A percentile compares a stretch with the other conserved stretches of the same genome.
Conservation (phyloP, 2,329 filamentous ascomycete genomes). For the Zymoseptoria crescenta region DNA sequence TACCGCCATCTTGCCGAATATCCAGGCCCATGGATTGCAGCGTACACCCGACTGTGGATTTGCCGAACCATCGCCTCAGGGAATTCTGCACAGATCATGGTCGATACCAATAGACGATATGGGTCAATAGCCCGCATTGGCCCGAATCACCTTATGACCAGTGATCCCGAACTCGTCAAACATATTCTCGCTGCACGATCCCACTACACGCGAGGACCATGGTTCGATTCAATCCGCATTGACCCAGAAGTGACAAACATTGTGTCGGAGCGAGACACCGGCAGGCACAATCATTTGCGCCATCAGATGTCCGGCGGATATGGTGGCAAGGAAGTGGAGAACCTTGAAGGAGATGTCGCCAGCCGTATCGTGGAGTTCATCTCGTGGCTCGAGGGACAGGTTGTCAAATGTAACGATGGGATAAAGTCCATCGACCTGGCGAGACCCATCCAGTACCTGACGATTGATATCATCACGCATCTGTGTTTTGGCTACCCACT, state of each 20-base stretch:
- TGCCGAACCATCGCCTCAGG: no score
- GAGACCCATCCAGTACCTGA: slow-evolving; percentile 4
- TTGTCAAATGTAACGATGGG: background rate
- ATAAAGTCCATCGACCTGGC: slow-evolving; percentile 5
- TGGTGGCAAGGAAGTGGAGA: slow-evolving; percentile 7
- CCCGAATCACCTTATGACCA: background rate
- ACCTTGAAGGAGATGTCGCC: slow-evolving; percentile 5
- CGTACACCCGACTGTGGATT: no score
- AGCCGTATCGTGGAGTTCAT: slow-evolving; percentile 2
- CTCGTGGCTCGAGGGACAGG: slow-evolving; percentile 3
- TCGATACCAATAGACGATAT: slow-evolving; percentile 5
- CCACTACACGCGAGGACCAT: slow-evolving; percentile 1
- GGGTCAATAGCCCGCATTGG: slow-evolving; percentile 3
- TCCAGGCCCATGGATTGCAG: no score
- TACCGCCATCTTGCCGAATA: no score
- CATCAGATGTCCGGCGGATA: slow-evolving; percentile 6
- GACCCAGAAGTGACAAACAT: slow-evolving; percentile 4
- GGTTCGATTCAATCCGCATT: slow-evolving; percentile 6
- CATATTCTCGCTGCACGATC: slow-evolving; percentile 1
- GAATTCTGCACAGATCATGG: no score
- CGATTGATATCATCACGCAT: slow-evolving; percentile 6
- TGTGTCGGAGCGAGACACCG: slow-evolving; percentile 4
- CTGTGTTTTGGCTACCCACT: no score
- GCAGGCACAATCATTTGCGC: background rate
- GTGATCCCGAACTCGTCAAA: background rate